Evolutionary conservation across 495 filamentous ascomycete species (phyloP).

Genomic region (Penicillium pancosmium): DNA sequence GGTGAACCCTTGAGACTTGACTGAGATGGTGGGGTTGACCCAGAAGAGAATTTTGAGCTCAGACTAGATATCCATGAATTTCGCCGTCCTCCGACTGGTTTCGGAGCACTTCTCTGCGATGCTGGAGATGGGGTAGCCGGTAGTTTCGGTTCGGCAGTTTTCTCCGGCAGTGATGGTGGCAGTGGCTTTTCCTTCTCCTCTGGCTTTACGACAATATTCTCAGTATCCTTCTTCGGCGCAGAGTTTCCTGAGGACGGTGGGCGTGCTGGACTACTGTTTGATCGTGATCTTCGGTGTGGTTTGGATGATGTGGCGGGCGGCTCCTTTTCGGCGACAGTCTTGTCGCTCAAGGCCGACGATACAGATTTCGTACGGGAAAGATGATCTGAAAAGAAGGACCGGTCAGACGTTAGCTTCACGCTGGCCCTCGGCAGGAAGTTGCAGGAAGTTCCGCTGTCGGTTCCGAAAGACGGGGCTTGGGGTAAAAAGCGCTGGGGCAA

Average conservation of each 20-base stretch:
- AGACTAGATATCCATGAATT: slow-evolving; percentile 91
- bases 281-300: slow-evolving; percentile 28
- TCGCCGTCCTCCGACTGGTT: slow-evolving; percentile 54
- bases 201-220: slow-evolving; percentile 18
- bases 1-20: slow-evolving; percentile 44
- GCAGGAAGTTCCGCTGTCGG: slow-evolving; percentile 9
- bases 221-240: slow-evolving; percentile 4
- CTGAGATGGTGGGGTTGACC: slow-evolving; percentile 52
- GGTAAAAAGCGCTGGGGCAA: background rate
- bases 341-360: slow-evolving; percentile 35
- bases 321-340: slow-evolving; percentile 26
- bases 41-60: slow-evolving; percentile 88
- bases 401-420: background rate
- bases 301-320: slow-evolving; percentile 20
- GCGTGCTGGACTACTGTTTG: slow-evolving; percentile 26
- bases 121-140: slow-evolving; percentile 25
- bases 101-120: slow-evolving; percentile 40
- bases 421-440: too few relatives aligned
- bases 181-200: slow-evolving; percentile 22
- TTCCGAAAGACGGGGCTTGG: slow-evolving; percentile 2
- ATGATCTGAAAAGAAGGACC: slow-evolving; percentile 27
- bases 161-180: slow-evolving; percentile 17
- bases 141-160: slow-evolving; percentile 25
- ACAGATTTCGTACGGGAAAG: slow-evolving; percentile 46
- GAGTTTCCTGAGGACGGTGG: slow-evolving; percentile 21